Conservation (phyloP, 1,284 basidiomycete species). For the Trichosporon asahii region DNA sequence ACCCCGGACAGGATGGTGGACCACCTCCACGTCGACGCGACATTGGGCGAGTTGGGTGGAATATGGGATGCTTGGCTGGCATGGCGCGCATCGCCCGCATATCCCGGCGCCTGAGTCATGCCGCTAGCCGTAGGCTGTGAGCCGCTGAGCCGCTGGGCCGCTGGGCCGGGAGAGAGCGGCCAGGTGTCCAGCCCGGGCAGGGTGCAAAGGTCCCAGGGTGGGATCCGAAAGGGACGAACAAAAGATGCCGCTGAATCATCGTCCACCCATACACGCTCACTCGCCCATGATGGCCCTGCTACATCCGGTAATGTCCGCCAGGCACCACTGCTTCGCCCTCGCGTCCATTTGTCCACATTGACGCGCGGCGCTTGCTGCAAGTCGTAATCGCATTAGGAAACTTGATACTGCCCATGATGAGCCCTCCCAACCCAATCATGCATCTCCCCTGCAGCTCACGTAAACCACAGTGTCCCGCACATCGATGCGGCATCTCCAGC, state of each 20-base stretch:
- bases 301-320: constrained; percentile 7
- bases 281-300: not conserved
- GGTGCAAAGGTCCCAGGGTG: not conserved
- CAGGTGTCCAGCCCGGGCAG: not conserved
- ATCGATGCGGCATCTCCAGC: not conserved
- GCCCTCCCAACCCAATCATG: too few species aligned
- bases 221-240: not conserved
- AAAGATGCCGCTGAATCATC: constrained; percentile 1
- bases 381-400: not conserved
- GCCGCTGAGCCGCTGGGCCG: too few species aligned
- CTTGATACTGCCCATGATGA: too few species aligned
- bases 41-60: too few species aligned
- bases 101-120: not conserved
- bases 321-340: not conserved
- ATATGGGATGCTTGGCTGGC: not conserved
- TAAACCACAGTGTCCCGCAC: not conserved
- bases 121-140: too few species aligned
- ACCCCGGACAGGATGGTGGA: not conserved
- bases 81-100: not conserved
- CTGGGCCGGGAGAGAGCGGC: not conserved
- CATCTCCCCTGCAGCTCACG: not conserved
- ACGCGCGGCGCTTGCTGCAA: not conserved
- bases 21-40: constrained; percentile 10
- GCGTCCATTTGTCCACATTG: not conserved
- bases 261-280: not conserved